These are phyloP conservation scores for Arxiozyma bovina DNA, from an alignment of 1,139 yeast genomes.

Conservation along the genomic window DNA sequence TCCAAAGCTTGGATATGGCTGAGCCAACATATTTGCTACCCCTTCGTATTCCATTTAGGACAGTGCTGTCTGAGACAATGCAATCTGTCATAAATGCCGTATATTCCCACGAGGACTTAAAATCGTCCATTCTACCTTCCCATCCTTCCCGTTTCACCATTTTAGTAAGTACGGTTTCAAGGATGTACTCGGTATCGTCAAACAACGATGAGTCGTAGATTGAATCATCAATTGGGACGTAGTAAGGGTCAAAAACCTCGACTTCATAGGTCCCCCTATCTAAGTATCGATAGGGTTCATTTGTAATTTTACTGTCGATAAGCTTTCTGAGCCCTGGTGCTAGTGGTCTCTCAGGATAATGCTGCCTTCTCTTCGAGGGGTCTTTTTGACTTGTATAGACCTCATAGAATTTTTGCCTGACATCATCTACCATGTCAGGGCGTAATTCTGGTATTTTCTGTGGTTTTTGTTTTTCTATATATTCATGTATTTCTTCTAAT, in stretches of 20 bases:
- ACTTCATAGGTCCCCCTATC: neutral
- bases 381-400: neutral
- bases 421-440: neutral
- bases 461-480: neutral
- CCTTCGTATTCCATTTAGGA: neutral
- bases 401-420: neutral
- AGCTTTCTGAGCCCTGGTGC: neutral
- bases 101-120: neutral
- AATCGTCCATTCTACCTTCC: neutral
- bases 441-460: neutral
- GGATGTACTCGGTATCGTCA: neutral
- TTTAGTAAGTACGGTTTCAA: neutral
- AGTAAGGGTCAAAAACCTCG: neutral
- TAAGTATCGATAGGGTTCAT: neutral
- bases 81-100: neutral
- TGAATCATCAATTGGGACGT: neutral
- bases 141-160: neutral
- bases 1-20: neutral
- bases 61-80: neutral
- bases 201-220: neutral
- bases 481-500: too few species aligned
- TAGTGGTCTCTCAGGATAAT: neutral
- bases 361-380: neutral
- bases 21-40: neutral
- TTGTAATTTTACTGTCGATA: neutral